Evolutionary conservation across 495 filamentous ascomycete genomes (phyloP), one percentile per base, ranked within the genome.

Genomic region (Usnea hakonensis): DNA sequence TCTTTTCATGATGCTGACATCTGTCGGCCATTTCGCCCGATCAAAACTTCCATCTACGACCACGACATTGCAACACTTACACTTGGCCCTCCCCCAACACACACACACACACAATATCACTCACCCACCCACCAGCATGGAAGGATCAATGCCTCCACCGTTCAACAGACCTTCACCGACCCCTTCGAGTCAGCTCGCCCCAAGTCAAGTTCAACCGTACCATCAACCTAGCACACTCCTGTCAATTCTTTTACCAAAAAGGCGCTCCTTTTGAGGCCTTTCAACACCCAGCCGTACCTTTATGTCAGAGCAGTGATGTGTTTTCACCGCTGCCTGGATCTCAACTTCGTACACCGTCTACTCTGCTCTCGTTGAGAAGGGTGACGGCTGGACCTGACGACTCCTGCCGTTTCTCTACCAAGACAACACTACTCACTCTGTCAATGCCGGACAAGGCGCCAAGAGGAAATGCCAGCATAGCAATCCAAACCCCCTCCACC

Each of bases 401-500:
- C 16, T 46, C 21, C 40, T 48, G 60, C 60, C 53, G 60, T 57
- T 57, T 53, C 53, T 62, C 53, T 57, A 50, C 21, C 16, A 37
- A 40, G 14, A 57, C 59, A 43, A 36, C 16, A 33, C 3, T 19
- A 40, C 9, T 19, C 10, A 57, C 30, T n/a, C n/a, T 1, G 30
- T 16, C 46, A 28, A 53, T 21, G 37, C 10, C 26, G 6, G 35
- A 30, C 26, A 61, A n/a, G 19, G 19, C 26, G 37, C 33, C 21
- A 57, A 62, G 54, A 62, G 60, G 53, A 57, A 62, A 37, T 57
- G 60, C 60, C 43, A 48, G 60, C 53, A 50, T 38, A 57, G 28
- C 37, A 53, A 7, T 32, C 17, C 5, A 32, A 52, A 32, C 16
- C 1, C 28, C 28, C 48, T 28, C 26, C 30, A n/a, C n/a, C n/a